Base-by-base conservation (phyloP, 2,329 filamentous ascomycete species). In the Colletotrichum orbiculare region DNA sequence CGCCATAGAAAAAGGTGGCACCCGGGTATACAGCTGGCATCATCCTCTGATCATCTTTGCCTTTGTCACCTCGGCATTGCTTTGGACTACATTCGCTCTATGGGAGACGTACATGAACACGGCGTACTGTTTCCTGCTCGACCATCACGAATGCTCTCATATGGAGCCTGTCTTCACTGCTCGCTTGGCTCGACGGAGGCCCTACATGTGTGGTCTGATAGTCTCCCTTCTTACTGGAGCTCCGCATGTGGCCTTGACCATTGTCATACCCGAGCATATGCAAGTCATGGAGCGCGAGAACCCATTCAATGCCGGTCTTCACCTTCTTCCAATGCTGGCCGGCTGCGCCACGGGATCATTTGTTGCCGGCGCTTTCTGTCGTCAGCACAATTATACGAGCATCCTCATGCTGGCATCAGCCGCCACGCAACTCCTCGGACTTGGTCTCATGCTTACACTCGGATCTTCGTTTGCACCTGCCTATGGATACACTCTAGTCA, bases 221-320 rank as follows among this genome's bases (percentile, higher is more conserved):
- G 81, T 84, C 34, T 88, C 86, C 2, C 75, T 89, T 13, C 77
- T 89, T 15, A 83, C 83, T 0, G 87, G 87, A 2, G 87, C 85
- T 55, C 78, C 83, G 0, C 89, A 88, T 66, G 82, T 89, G 25
- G 78, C 84, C 5, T 78, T 88, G n/a, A 82, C 86, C 11, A 82
- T 89, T 60, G 81, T 83, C 38, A 80, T 90, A 5, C 87, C 87
- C 1, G 85, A 89, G 68, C 78, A 86, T 7, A 86, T 88, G 54
- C 87, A 89, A 66, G 83, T 89, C 42, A 82, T 88, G 56, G 84
- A 88, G 67, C 77, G 76, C 6, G 80, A 87, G 53, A 80, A 75
- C 38, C 79, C 84, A 0, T 77, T 89, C 33, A 79, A 81, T 70
- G 85, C 87, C 0, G 86, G 87, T 5, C 72, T 89, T 4, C 83